Evolutionary conservation across 2,329 filamentous ascomycete species (phyloP).

Genomic region (Thelonectria olida): DNA sequence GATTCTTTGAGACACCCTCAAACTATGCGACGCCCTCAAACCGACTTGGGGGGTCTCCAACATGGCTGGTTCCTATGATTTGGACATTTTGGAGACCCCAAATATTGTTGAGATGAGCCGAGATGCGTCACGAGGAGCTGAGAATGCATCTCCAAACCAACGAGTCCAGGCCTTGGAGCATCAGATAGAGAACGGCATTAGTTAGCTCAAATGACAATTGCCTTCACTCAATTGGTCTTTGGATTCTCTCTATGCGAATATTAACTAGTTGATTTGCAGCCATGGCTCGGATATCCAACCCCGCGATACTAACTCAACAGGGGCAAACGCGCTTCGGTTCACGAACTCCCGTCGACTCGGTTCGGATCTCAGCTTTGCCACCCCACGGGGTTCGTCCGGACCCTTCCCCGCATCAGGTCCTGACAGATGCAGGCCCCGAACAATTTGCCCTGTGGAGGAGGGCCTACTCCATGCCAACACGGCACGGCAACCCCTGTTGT

Average conservation of each 20-base stretch:
- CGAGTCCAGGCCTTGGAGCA: background rate
- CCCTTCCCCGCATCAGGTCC: constrained; percentile 10
- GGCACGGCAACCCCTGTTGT: background rate
- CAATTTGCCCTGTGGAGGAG: background rate
- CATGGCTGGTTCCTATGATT: no score
- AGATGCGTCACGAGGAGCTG: no score
- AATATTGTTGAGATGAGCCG: background rate
- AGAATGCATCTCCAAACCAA: background rate
- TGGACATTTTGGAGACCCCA: background rate
- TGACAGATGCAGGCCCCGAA: constrained; percentile 7
- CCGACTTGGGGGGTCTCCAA: no score
- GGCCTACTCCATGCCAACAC: background rate
- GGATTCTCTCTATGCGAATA: background rate
- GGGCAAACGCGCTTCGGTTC: constrained; percentile 8
- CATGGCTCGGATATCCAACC: background rate
- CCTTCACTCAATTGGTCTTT: background rate
- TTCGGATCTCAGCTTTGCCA: constrained; percentile 9
- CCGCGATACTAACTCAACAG: background rate
- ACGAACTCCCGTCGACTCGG: constrained; percentile 5
- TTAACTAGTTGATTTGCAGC: background rate
- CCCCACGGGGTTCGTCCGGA: constrained; percentile 8
- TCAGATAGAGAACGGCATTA: background rate
- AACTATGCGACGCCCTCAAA: no score
- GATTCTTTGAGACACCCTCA: no score
- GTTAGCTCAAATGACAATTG: background rate